These are phyloP conservation scores for Ramaria rubella DNA, from an alignment of 768 basidiomycete species.

Conservation along the genomic window DNA sequence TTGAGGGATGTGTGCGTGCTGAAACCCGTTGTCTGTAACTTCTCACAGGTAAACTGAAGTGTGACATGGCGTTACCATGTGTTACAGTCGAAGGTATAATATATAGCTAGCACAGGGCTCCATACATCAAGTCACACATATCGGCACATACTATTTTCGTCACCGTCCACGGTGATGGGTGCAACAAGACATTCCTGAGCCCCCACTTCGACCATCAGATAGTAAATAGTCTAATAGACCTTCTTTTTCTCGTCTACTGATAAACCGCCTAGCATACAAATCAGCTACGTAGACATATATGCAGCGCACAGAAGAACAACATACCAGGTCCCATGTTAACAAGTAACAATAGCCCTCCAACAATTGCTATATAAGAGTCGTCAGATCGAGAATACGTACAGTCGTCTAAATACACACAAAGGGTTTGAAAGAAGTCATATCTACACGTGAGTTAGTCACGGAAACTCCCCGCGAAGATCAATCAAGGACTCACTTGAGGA, in stretches of 20 bases:
- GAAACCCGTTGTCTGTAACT: no score
- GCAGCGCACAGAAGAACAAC: slow-evolving; percentile 20
- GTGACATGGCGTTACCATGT: no score
- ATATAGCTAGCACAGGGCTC: no score
- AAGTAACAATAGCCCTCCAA: slow-evolving; percentile 92
- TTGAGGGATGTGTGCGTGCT: no score
- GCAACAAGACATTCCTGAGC: neutral
- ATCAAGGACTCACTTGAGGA: slow-evolving; percentile 75
- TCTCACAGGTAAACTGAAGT: no score
- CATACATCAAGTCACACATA: no score
- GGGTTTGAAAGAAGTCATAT: slow-evolving; percentile 99
- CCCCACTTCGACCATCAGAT: neutral
- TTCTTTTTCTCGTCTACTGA: slow-evolving; percentile 99
- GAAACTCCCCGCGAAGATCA: neutral
- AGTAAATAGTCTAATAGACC: slow-evolving; percentile 48
- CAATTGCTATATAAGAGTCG: slow-evolving; percentile 54
- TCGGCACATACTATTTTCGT: no score
- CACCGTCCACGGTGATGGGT: neutral
- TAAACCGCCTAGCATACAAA: slow-evolving; percentile 58
- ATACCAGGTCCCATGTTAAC: slow-evolving; percentile 96
- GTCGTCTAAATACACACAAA: slow-evolving; percentile 41
- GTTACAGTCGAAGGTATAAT: no score
- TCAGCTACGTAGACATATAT: neutral
- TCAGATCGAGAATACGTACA: neutral
- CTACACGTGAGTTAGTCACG: slow-evolving; percentile 34